phyloP scores from a whole-genome alignment of 2,329 filamentous ascomycete genomes.

The Volutella citrinella region DNA sequence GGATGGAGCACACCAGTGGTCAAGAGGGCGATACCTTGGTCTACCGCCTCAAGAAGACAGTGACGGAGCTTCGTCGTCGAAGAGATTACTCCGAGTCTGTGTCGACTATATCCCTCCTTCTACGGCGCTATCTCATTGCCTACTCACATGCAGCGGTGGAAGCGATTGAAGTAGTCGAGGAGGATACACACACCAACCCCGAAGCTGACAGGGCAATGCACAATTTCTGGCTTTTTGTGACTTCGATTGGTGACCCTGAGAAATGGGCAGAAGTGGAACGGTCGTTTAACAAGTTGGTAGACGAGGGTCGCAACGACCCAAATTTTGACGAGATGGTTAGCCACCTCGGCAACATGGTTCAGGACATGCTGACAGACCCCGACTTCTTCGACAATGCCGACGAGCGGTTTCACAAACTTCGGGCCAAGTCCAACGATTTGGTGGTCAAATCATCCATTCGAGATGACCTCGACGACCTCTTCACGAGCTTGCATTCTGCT shows the following conservation, averaged over 20 bases:
- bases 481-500: slow-evolving; percentile 67
- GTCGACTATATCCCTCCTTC: slow-evolving; percentile 69
- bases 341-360: slow-evolving; percentile 70
- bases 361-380: slow-evolving; percentile 81
- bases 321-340: slow-evolving; percentile 77
- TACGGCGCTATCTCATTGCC: slow-evolving; percentile 73
- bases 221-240: slow-evolving; percentile 79
- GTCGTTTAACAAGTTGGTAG: slow-evolving; percentile 66
- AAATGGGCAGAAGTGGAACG: slow-evolving; percentile 75
- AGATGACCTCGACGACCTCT: slow-evolving; percentile 68
- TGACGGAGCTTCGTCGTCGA: slow-evolving; percentile 70
- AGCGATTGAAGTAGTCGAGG: slow-evolving; percentile 61
- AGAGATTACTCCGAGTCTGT: slow-evolving; percentile 86
- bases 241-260: slow-evolving; percentile 70
- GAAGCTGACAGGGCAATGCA: slow-evolving; percentile 72
- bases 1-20: slow-evolving; percentile 69
- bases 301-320: slow-evolving; percentile 72
- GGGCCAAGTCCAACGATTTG: slow-evolving; percentile 58
- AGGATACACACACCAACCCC: slow-evolving; percentile 69
- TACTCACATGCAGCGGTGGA: slow-evolving; percentile 74
- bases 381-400: slow-evolving; percentile 78
- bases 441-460: slow-evolving; percentile 65
- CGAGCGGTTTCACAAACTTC: slow-evolving; percentile 48
- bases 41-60: slow-evolving; percentile 71
- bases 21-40: slow-evolving; percentile 72